These are phyloP conservation scores for Schoenoplectus triqueter DNA, from an alignment of 202 grass and related monocot genomes.

Conservation along the genomic window DNA sequence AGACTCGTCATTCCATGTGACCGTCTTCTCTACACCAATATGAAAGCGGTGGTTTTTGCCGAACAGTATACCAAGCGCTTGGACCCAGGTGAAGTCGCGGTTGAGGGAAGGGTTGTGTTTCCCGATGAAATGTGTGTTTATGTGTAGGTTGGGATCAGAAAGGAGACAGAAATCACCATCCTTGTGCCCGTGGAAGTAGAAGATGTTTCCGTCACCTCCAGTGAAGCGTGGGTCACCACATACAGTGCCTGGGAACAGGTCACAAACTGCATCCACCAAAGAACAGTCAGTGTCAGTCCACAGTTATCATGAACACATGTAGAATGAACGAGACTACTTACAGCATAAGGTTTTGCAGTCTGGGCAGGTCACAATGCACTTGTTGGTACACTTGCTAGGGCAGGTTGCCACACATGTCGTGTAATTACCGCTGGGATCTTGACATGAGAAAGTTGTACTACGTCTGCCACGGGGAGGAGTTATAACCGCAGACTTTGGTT, in stretches of 20 bases:
- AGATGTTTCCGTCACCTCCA: conserved; percentile 61
- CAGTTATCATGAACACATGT: neutral
- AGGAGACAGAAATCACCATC: conserved; percentile 57
- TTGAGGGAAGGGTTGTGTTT: conserved; percentile 50
- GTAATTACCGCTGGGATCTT: neutral
- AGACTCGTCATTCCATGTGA: conserved; percentile 40
- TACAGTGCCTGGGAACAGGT: conserved; percentile 44
- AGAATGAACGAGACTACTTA: conserved; percentile 26
- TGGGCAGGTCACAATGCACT: conserved; percentile 46
- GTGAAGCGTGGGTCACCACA: conserved; percentile 67
- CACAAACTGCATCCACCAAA: conserved; percentile 38
- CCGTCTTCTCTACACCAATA: conserved; percentile 40
- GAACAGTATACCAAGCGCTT: conserved; percentile 56
- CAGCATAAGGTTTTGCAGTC: conserved; percentile 50
- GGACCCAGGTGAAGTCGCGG: conserved; percentile 81
- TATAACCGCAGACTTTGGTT: neutral
- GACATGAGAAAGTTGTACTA: neutral
- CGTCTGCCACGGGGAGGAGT: neutral
- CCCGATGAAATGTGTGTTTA: conserved; percentile 72
- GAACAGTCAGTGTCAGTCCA: neutral
- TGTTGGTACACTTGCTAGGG: conserved; percentile 33
- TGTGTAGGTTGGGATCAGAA: conserved; percentile 59
- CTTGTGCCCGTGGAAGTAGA: conserved; percentile 76
- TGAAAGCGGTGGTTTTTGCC: conserved; percentile 48
- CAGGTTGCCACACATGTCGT: conserved; percentile 42